Base-by-base conservation (phyloP, 495 filamentous ascomycete genomes). In the Schizothecium vesticola region DNA sequence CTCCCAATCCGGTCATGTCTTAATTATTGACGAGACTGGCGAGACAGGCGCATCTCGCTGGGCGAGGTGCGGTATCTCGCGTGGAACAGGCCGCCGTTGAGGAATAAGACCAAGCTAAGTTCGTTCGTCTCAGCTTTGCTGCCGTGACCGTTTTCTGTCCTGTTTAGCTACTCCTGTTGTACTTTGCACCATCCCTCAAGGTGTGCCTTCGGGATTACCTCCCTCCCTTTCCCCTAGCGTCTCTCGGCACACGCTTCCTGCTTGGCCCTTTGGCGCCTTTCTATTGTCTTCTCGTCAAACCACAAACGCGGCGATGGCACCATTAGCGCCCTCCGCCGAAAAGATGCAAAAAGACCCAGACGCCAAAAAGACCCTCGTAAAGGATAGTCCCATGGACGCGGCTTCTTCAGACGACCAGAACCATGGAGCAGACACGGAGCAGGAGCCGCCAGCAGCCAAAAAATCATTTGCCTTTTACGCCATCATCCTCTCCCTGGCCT, bases 391-490 rank as follows among this genome's bases (percentile, higher is more conserved):
- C 19, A 8, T 19, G 5, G 43, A 51, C 43, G 2, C 43, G 16
- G 16, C 43, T 9, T 51, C 43, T 9, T 51, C 43, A 0, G 2
- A 51, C 6, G 43, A n/a, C 16, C 43, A n/a, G 1, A 51, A n/a
- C 43, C 16, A 51, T 51, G 36, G 16, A 51, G 16, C 43, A n/a
- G 43, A 51, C 19, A 12, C 6, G 6, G 43, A 51, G 1, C 5
- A 51, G 19, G 19, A 51, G 43, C 16, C 16, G 6, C 6, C 19
- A 0, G 6, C 43, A 19, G 19, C 19, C 43, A 51, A 51, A 9
- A 51, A 51, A 19, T 8, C 43, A 1, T 69, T 66, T 36, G 64
- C 69, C 19, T 73, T 75, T 67, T 75, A 71, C 71, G n/a, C 61
- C 43, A 73, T 75, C 67, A 71, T 75, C 28, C 21, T 67, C 25